phyloP scores from a whole-genome alignment of 495 filamentous ascomycete genomes.

The Chaetomium fimeti region DNA sequence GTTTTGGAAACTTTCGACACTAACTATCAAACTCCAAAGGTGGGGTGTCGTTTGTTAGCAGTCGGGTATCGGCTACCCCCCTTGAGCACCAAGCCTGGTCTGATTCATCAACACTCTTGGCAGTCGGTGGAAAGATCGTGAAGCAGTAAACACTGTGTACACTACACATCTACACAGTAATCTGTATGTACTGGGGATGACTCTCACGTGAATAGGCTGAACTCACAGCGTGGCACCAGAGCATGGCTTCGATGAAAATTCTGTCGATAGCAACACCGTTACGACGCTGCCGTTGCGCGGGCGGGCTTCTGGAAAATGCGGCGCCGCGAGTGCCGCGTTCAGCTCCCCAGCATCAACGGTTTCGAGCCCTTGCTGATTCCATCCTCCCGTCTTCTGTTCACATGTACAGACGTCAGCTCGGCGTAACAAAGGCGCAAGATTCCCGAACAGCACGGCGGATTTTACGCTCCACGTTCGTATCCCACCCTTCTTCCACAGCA shows the following conservation, averaged over 20 bases:
- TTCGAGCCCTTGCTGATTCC: neutral
- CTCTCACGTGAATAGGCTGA: neutral
- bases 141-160: neutral
- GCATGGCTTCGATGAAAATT: neutral
- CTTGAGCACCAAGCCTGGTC: neutral
- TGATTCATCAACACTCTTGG: neutral
- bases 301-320: slow-evolving; percentile 7
- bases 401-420: slow-evolving; percentile 3
- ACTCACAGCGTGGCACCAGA: neutral
- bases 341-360: slow-evolving; percentile 10
- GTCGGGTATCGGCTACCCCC: neutral
- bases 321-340: neutral
- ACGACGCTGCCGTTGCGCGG: neutral
- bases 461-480: neutral
- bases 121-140: neutral
- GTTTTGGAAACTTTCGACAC: slow-evolving; percentile 4
- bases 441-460: neutral
- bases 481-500: slow-evolving; percentile 8
- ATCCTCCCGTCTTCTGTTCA: too few species aligned
- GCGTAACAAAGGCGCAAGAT: neutral
- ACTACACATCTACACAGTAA: too few species aligned
- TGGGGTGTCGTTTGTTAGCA: neutral
- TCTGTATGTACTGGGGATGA: too few species aligned
- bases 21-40: neutral
- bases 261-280: neutral